Percentiles rank a stretch among this genome's conserved stretches.
Evolutionary conservation across 2,329 filamentous ascomycete species (phyloP).

Genomic region (Kalaharituber pfeilii): DNA sequence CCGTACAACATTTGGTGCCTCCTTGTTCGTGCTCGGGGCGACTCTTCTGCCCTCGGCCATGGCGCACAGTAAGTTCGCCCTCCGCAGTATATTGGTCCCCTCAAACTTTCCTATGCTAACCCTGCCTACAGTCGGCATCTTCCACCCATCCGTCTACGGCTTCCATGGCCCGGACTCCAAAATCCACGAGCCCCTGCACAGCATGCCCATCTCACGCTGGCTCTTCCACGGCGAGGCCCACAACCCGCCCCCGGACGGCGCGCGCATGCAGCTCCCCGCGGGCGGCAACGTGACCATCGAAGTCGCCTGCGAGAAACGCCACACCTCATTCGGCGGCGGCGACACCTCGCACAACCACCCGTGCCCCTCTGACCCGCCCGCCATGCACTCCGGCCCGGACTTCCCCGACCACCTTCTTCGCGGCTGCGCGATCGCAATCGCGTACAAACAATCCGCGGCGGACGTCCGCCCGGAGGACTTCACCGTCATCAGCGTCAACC

Average conservation of each 20-base stretch:
- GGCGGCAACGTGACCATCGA: slow-evolving; percentile 35
- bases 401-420: slow-evolving; percentile 4
- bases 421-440: slow-evolving; percentile 29
- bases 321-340: slow-evolving; percentile 31
- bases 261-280: slow-evolving; percentile 32
- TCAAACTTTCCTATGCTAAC: too few relatives aligned
- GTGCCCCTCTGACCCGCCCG: not conserved
- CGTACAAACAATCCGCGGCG: slow-evolving; percentile 32
- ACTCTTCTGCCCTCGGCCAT: too few relatives aligned
- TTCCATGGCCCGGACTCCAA: not conserved
- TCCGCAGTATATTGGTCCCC: too few relatives aligned
- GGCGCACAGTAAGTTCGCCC: too few relatives aligned
- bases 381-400: slow-evolving; percentile 7
- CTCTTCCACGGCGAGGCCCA: slow-evolving; percentile 14
- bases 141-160: slow-evolving; percentile 10
- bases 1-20: too few relatives aligned
- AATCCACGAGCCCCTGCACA: slow-evolving; percentile 9
- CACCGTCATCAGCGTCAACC: slow-evolving; percentile 33
- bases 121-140: too few relatives aligned
- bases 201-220: slow-evolving; percentile 7
- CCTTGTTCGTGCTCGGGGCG: too few relatives aligned
- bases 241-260: not conserved
- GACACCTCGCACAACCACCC: slow-evolving; percentile 23
- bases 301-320: slow-evolving; percentile 34
- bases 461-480: slow-evolving; percentile 36